Percentiles rank a stretch among this genome's conserved stretches.
These are phyloP conservation scores for Glycine tomentella DNA, from an alignment of 306 rosid genomes.

Conservation along the genomic window DNA sequence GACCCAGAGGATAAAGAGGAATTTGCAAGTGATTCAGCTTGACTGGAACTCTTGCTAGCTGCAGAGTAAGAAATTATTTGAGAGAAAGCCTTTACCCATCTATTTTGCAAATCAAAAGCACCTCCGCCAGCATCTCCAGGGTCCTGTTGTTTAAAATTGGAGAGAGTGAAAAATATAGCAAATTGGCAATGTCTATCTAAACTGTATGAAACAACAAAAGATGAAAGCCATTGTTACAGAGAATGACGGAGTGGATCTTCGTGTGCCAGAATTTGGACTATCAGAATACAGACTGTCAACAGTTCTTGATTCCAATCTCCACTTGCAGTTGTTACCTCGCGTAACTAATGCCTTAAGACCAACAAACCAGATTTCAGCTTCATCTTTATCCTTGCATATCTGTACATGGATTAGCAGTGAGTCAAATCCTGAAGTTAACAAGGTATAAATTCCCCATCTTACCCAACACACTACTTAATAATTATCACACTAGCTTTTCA, in stretches of 20 bases:
- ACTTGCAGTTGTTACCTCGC: conserved; percentile 63
- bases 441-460: conserved; percentile 18
- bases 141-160: conserved; percentile 63
- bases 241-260: conserved; percentile 70
- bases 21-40: conserved; percentile 60
- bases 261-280: conserved; percentile 64
- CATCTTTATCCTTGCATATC: conserved; percentile 99
- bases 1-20: conserved; percentile 64
- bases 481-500: conserved; percentile 43
- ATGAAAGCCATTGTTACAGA: conserved; percentile 54
- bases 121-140: conserved; percentile 62
- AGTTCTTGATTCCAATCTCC: conserved; percentile 64
- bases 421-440: conserved; percentile 44
- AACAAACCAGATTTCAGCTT: conserved; percentile 97
- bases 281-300: conserved; percentile 60
- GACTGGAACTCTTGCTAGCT: conserved; percentile 57
- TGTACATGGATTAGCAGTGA: conserved; percentile 55
- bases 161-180: conserved; percentile 27
- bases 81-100: conserved; percentile 82
- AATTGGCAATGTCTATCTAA: conserved; percentile 40
- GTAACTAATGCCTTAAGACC: conserved; percentile 86
- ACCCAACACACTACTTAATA: conserved; percentile 28
- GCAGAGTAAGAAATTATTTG: conserved; percentile 74
- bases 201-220: conserved; percentile 38
- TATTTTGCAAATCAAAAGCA: conserved; percentile 61